Conservation (phyloP, 2,329 filamentous ascomycete genomes). For the Cladosporium phlei region DNA sequence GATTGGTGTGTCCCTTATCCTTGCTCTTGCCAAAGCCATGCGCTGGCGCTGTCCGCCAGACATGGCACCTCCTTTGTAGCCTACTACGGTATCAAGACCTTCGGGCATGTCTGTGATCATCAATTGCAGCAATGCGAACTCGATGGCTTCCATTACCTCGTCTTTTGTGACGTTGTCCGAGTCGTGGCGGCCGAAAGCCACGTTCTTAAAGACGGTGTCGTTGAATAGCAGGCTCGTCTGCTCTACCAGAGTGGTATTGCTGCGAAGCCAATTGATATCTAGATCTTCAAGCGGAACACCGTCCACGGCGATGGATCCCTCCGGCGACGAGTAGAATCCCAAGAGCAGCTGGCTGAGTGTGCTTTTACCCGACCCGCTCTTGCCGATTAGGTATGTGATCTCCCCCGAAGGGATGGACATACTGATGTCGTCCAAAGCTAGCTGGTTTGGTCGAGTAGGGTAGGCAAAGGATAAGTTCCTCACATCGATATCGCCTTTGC, state of each 20-base stretch:
- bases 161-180: conserved; percentile 46
- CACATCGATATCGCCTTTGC: conserved; percentile 65
- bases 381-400: conserved; percentile 76
- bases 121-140: conserved; percentile 63
- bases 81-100: conserved; percentile 68
- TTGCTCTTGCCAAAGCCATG: conserved; percentile 73
- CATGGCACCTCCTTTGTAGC: conserved; percentile 62
- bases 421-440: conserved; percentile 57
- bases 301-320: conserved; percentile 67
- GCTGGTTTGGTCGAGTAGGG: conserved; percentile 60
- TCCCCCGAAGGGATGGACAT: conserved; percentile 69
- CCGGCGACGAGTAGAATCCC: conserved; percentile 65
- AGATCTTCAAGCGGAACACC: conserved; percentile 57
- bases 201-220: conserved; percentile 72
- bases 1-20: conserved; percentile 70
- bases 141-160: conserved; percentile 58
- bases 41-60: conserved; percentile 84
- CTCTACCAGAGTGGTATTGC: conserved; percentile 75
- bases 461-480: conserved; percentile 61
- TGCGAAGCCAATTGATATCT: conserved; percentile 66
- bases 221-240: conserved; percentile 78
- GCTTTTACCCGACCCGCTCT: conserved; percentile 88
- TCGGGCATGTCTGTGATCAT: conserved; percentile 63
- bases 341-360: conserved; percentile 77
- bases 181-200: conserved; percentile 62